phyloP scores from a whole-genome alignment of 345 rosid species.

The Theobroma cacao region DNA sequence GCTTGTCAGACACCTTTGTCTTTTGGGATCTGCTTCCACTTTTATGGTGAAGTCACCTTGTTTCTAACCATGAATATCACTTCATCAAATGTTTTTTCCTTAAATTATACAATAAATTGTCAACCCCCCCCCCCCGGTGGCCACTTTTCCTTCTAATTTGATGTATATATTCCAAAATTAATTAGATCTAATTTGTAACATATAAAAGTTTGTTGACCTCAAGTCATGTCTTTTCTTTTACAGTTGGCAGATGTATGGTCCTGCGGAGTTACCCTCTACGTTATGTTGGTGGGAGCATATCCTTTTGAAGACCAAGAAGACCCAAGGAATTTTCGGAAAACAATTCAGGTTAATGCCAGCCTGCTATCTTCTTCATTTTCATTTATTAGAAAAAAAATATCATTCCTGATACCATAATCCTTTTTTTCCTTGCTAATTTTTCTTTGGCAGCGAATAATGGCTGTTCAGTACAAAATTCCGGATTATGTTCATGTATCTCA shows the following conservation, averaged over 20 bases:
- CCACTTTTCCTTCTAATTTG: background rate
- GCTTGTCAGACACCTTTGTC: background rate
- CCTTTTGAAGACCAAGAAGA: conserved; percentile 92
- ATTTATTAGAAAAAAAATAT: background rate
- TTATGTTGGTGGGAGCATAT: conserved; percentile 92
- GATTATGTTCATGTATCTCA: conserved; percentile 82
- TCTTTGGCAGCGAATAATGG: conserved; percentile 72
- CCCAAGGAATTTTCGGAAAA: conserved; percentile 86
- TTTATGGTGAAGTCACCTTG: background rate
- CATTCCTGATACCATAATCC: background rate
- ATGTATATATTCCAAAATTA: background rate
- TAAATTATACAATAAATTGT: background rate
- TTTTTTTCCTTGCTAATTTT: background rate
- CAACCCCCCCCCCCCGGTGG: background rate
- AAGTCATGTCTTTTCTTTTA: background rate
- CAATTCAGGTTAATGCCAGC: conserved; percentile 64
- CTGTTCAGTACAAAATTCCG: conserved; percentile 84
- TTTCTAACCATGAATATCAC: background rate
- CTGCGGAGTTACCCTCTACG: conserved; percentile 92
- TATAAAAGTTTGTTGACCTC: background rate
- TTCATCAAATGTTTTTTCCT: background rate
- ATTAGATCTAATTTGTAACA: background rate
- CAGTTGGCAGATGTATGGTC: conserved; percentile 98
- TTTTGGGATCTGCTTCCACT: background rate
- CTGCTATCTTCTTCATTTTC: background rate